Conservation (phyloP, 169 alveolate genomes). For the Plasmodium adleri region DNA sequence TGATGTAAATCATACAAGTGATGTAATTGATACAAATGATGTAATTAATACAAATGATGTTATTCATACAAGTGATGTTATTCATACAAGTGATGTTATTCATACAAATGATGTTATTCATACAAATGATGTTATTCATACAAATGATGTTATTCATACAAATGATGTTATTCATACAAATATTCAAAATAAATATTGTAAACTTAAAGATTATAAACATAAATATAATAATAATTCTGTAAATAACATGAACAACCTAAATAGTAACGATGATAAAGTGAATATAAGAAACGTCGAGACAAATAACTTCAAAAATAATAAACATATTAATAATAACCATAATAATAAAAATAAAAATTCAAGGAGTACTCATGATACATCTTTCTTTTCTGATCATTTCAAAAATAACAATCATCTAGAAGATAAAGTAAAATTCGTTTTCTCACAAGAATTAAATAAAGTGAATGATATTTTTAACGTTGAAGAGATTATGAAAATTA, state of each 20-base stretch:
- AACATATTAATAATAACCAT: not conserved
- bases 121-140: too few relatives aligned
- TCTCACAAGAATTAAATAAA: slow-evolving; percentile 56
- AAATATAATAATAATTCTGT: not conserved
- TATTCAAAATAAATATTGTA: too few relatives aligned
- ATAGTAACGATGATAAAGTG: not conserved
- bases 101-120: too few relatives aligned
- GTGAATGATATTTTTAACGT: slow-evolving; percentile 41
- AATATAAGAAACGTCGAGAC: not conserved
- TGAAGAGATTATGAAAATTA: slow-evolving; percentile 73
- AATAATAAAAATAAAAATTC: too few relatives aligned
- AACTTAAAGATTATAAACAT: not conserved
- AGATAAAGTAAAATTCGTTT: slow-evolving; percentile 73
- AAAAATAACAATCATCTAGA: slow-evolving; percentile 5
- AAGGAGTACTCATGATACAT: not conserved
- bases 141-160: too few relatives aligned
- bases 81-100: too few relatives aligned
- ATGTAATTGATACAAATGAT: too few relatives aligned
- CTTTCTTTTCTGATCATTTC: slow-evolving; percentile 6
- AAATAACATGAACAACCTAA: not conserved
- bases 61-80: too few relatives aligned
- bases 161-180: too few relatives aligned
- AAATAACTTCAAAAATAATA: too few relatives aligned
- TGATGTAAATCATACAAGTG: too few relatives aligned
- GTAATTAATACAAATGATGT: too few relatives aligned